Base-by-base conservation (phyloP, 2,329 filamentous ascomycete genomes). In the Falciphora oryzae region DNA sequence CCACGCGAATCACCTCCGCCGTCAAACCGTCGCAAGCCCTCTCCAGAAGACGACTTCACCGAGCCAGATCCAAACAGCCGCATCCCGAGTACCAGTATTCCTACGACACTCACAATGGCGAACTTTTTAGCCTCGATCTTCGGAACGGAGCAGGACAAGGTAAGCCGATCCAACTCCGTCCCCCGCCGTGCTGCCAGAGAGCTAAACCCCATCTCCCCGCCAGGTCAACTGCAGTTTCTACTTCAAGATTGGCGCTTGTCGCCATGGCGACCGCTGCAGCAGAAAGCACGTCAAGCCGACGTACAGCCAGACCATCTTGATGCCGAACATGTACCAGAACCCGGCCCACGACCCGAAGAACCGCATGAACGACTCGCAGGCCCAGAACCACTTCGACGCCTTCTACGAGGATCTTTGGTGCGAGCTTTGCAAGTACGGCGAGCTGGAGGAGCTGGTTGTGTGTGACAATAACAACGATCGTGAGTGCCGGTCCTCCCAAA, bases 321-420 rank as follows among this genome's bases (percentile, higher is more conserved):
- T 99, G 76, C 95, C 95, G 60, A 97, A 97, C 79, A 91, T 99
- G 72, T 99, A 99, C 85, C 95, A 98, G 79, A 99, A 99, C 83
- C 95, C 95, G 14, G 92, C 93, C 68, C 96, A 96, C 86, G 93
- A 98, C 78, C 89, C 91, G 61, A 96, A 96, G 82, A 95, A 89
- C 84, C 95, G 93, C 81, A 97, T 99, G 91, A 97, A 96, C 80
- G 82, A 93, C 8, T 89, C 87, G 71, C 95, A 99, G 83, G 89
- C 98, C 76, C 94, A 97, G 80, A 97, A 97, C 82, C 95, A 99
- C 85, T 99, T 99, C 76, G 95, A 99, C 79, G 95, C 95, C 74
- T 99, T 99, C 79, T 99, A 99, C 83, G 95, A 99, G 82, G 95
- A 99, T 77, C 93, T 99, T 70, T 99, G 95, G 94, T 98, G 94